Percentiles rank a stretch among this genome's conserved stretches.
These are phyloP conservation scores for Solanum ahanhuiri DNA, from an alignment of 257 asterid species.

Conservation along the genomic window DNA sequence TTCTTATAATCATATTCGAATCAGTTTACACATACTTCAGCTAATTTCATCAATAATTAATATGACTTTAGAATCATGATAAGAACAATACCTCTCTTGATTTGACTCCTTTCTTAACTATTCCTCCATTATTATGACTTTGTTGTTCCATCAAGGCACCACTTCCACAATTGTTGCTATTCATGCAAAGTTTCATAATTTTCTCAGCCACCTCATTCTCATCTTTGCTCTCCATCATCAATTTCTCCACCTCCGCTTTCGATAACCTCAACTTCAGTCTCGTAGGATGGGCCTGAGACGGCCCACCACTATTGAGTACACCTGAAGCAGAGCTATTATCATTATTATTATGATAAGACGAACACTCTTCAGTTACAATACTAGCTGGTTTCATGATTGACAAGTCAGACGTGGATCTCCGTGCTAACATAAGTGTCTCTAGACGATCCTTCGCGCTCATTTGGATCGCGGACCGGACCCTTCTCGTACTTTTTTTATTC, in stretches of 20 bases:
- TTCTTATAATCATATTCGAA: neutral
- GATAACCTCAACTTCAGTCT: conserved; percentile 66
- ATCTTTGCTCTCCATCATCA: conserved; percentile 60
- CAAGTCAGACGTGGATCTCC: conserved; percentile 71
- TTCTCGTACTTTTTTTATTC: conserved; percentile 22
- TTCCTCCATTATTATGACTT: neutral
- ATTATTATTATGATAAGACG: neutral
- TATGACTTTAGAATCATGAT: neutral
- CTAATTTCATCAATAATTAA: neutral
- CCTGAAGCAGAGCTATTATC: neutral
- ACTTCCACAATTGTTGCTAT: neutral
- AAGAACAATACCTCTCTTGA: conserved; percentile 44
- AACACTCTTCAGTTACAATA: neutral
- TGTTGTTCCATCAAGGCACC: neutral
- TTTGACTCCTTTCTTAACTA: conserved; percentile 18
- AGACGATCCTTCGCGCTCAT: conserved; percentile 95
- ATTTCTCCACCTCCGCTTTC: conserved; percentile 59
- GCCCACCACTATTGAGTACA: neutral
- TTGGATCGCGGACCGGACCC: conserved; percentile 82
- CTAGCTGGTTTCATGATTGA: conserved; percentile 50
- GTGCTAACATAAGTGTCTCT: conserved; percentile 73
- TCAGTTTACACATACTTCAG: rapidly evolving
- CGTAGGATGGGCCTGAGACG: neutral
- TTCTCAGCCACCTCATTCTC: conserved; percentile 58
- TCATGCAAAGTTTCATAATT: conserved; percentile 43